These are phyloP conservation scores for Aquilaria malaccensis DNA, from an alignment of 345 rosid species.

Conservation along the genomic window DNA sequence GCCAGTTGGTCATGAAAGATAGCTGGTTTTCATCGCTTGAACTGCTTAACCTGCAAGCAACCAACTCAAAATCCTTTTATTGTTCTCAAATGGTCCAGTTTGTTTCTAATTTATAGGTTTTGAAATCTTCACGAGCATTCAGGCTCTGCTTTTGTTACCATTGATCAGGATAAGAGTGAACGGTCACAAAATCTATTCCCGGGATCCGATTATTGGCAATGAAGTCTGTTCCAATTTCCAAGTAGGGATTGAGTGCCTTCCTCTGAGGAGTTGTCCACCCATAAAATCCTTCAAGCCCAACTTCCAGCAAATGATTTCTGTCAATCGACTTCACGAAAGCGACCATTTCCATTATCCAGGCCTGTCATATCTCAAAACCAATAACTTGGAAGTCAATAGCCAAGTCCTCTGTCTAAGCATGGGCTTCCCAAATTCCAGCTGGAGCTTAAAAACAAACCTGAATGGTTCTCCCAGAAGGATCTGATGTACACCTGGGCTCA, in stretches of 20 bases:
- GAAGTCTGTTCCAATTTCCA: slow-evolving; percentile 77
- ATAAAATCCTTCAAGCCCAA: slow-evolving; percentile 86
- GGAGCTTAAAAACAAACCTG: slow-evolving; percentile 43
- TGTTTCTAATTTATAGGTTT: background rate
- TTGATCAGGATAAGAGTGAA: slow-evolving; percentile 91
- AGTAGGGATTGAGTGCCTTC: slow-evolving; percentile 55
- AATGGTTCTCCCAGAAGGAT: slow-evolving; percentile 71
- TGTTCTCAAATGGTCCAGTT: background rate
- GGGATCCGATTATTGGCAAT: slow-evolving; percentile 68
- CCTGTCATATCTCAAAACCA: slow-evolving; percentile 26
- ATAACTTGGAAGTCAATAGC: background rate
- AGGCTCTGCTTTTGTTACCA: slow-evolving; percentile 49
- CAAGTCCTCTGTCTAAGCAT: background rate
- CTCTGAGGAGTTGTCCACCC: slow-evolving; percentile 68
- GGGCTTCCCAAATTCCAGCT: background rate
- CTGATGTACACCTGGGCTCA: slow-evolving; percentile 90
- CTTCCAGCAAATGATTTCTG: slow-evolving; percentile 73
- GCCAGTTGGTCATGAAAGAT: slow-evolving; percentile 73
- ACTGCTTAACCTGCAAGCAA: slow-evolving; percentile 45
- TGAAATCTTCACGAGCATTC: background rate
- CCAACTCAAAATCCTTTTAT: background rate
- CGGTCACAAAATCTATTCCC: slow-evolving; percentile 77
- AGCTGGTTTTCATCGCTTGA: slow-evolving; percentile 42
- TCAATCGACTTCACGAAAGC: slow-evolving; percentile 69
- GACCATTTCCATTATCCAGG: slow-evolving; percentile 90